Conservation (phyloP, 805 yeast species). For the Huiozyma naganishii region DNA sequence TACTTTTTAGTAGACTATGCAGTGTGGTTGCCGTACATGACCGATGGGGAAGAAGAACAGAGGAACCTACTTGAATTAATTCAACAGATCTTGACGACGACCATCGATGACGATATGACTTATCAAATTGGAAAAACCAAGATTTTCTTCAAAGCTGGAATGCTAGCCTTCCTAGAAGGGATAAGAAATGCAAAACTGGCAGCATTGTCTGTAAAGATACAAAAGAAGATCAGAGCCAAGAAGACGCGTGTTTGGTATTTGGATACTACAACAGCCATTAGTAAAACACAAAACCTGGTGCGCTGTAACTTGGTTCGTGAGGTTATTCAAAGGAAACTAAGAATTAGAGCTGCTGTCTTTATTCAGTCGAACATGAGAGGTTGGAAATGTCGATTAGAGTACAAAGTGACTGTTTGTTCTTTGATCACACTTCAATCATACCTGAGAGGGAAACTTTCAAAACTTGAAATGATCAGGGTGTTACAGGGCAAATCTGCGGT, state of each 20-base stretch:
- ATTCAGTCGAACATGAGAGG: constrained; percentile 65
- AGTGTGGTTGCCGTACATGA: constrained; percentile 50
- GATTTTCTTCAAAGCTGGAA: constrained; percentile 93
- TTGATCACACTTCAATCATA: constrained; percentile 34
- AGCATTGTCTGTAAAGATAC: constrained; percentile 71
- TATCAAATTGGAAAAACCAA: constrained; percentile 89
- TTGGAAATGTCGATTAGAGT: constrained; percentile 33
- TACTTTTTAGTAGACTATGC: constrained; percentile 68
- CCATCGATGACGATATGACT: constrained; percentile 47
- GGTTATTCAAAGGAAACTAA: constrained; percentile 44
- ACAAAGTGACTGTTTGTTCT: constrained; percentile 10
- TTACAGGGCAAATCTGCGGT: constrained; percentile 49
- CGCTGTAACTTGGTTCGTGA: constrained; percentile 55
- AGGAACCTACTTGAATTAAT: constrained; percentile 53
- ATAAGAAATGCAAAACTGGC: constrained; percentile 66
- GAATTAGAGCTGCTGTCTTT: constrained; percentile 52
- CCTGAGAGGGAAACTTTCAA: constrained; percentile 36
- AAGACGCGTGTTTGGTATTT: constrained; percentile 52
- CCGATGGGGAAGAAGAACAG: constrained; percentile 37
- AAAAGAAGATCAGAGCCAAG: constrained; percentile 65
- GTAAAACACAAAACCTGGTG: constrained; percentile 48
- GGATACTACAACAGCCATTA: constrained; percentile 44
- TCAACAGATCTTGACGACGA: constrained; percentile 52
- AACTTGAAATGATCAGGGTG: constrained; percentile 37
- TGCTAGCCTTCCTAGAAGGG: constrained; percentile 85